These are phyloP conservation scores for Botryosphaeria dothidea DNA, from an alignment of 2,329 filamentous ascomycete species.

Conservation along the genomic window DNA sequence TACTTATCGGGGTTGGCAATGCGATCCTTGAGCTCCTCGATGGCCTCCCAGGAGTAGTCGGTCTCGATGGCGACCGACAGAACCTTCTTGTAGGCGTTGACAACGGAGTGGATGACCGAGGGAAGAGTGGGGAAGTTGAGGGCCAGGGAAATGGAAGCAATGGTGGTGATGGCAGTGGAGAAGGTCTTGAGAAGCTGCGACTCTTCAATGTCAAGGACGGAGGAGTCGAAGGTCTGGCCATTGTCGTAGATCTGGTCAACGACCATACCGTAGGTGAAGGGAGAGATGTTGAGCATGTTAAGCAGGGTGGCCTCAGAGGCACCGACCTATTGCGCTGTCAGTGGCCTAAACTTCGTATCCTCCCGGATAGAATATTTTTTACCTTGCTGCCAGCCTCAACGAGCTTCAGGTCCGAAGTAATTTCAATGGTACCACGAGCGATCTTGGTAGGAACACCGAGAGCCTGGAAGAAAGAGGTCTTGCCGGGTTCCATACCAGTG, in stretches of 20 bases:
- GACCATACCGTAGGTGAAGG: constrained; percentile 99
- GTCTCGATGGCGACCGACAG: constrained; percentile 87
- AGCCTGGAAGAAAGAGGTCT: constrained; percentile 99
- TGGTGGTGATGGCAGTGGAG: constrained; percentile 77
- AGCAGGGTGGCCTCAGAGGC: constrained; percentile 97
- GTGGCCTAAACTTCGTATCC: background rate
- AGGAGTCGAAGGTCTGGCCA: constrained; percentile 85
- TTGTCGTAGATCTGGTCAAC: constrained; percentile 96
- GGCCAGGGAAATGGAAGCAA: constrained; percentile 88
- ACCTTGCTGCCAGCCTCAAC: constrained; percentile 82
- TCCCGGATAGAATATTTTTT: background rate
- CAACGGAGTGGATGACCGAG: constrained; percentile 91
- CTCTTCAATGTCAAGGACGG: constrained; percentile 91
- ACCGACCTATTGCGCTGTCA: constrained; percentile 62
- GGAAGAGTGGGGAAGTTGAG: constrained; percentile 94
- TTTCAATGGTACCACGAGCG: constrained; percentile 99
- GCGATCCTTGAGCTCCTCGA: constrained; percentile 98
- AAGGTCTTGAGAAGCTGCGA: constrained; percentile 87
- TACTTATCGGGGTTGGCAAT: constrained; percentile 99
- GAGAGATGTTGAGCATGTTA: constrained; percentile 99
- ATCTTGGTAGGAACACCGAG: constrained; percentile 99
- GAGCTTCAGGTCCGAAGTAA: constrained; percentile 96
- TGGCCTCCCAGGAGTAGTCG: constrained; percentile 91
- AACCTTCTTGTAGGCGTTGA: constrained; percentile 98
- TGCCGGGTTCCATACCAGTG: constrained; percentile 99